A percentile compares a stretch with the other conserved stretches of the same genome.
phyloP scores from a whole-genome alignment of 1,139 yeast genomes.

The Debaryomycetaceae sp. region DNA sequence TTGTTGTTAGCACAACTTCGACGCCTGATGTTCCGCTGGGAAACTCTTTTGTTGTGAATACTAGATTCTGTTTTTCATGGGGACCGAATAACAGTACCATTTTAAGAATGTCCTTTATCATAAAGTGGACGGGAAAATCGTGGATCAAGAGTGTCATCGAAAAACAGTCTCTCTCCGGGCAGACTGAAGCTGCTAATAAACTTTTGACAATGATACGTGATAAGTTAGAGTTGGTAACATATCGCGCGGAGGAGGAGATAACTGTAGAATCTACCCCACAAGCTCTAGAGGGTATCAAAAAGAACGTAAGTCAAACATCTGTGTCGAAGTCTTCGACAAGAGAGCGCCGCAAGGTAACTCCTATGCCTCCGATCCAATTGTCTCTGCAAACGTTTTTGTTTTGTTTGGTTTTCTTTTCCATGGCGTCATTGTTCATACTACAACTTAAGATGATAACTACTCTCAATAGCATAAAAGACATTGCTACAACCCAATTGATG shows the following conservation, averaged over 20 bases:
- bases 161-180: slow-evolving; percentile 48
- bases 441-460: slow-evolving; percentile 20
- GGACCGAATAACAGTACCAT: slow-evolving; percentile 38
- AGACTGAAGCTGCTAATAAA: slow-evolving; percentile 35
- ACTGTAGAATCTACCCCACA: neutral
- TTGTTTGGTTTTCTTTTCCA: slow-evolving; percentile 18
- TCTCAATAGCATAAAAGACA: slow-evolving; percentile 22
- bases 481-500: slow-evolving; percentile 23
- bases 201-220: slow-evolving; percentile 25
- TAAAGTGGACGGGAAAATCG: slow-evolving; percentile 54
- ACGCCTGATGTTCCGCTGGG: slow-evolving; percentile 67
- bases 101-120: slow-evolving; percentile 39
- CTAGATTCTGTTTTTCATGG: slow-evolving; percentile 50
- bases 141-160: slow-evolving; percentile 58
- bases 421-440: slow-evolving; percentile 19
- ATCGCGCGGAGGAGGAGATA: slow-evolving; percentile 12
- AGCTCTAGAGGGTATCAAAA: neutral
- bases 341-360: neutral
- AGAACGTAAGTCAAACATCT: neutral
- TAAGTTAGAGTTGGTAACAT: slow-evolving; percentile 26
- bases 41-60: slow-evolving; percentile 47
- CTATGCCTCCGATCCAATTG: neutral
- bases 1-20: slow-evolving; percentile 34
- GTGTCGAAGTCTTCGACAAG: neutral
- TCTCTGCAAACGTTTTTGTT: slow-evolving; percentile 6